phyloP scores from a whole-genome alignment of 148 eudicot genomes.

The Rhododendron vialii region DNA sequence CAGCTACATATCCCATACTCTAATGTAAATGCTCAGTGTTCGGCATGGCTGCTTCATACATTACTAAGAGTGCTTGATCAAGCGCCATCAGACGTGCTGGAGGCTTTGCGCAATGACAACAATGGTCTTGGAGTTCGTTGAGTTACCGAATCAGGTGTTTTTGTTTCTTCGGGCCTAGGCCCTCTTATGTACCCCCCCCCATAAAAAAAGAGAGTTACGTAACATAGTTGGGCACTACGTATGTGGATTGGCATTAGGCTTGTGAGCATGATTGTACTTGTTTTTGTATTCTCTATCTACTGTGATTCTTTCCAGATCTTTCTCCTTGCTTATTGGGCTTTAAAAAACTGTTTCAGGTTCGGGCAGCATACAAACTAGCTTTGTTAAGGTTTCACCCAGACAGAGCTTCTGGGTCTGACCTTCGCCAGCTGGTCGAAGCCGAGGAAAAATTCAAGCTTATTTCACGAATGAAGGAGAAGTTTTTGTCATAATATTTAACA shows the following conservation, averaged over 20 bases:
- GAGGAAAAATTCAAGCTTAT: constrained; percentile 96
- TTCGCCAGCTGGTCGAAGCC: constrained; percentile 84
- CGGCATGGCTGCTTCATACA: background rate
- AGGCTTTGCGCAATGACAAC: background rate
- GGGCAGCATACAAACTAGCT: constrained; percentile 78
- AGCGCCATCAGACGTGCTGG: background rate
- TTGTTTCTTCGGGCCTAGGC: background rate
- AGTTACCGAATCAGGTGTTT: background rate
- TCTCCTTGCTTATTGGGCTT: background rate
- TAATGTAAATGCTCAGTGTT: background rate
- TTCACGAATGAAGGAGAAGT: constrained; percentile 78
- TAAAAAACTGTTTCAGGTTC: constrained; percentile 46
- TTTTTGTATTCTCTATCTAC: background rate
- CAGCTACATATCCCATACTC: background rate
- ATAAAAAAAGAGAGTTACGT: too few species aligned
- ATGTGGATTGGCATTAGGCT: background rate
- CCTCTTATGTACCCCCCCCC: background rate
- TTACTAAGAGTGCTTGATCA: background rate
- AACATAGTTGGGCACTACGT: background rate
- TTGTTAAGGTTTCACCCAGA: constrained; percentile 84
- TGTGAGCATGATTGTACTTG: background rate
- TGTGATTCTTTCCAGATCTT: background rate
- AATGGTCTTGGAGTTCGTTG: background rate
- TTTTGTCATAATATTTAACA: constrained; percentile 5
- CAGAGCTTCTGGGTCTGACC: constrained; percentile 55